These are phyloP conservation scores for Zanthoxylum bungeanum DNA, from an alignment of 345 rosid genomes.

Conservation along the genomic window DNA sequence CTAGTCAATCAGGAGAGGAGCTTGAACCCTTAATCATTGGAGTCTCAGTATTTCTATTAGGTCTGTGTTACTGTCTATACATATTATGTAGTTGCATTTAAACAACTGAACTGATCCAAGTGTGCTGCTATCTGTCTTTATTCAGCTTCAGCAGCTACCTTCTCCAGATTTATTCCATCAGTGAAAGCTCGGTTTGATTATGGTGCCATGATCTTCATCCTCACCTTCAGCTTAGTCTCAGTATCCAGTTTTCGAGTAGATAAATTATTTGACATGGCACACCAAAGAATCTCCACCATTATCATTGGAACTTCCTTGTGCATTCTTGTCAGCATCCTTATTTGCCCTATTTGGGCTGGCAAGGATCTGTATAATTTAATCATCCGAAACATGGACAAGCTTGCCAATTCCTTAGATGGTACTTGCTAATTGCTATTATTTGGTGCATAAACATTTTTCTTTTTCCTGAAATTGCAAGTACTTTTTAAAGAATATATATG, in stretches of 20 bases:
- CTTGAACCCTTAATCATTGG: constrained; percentile 36
- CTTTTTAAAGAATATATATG: too few relatives aligned
- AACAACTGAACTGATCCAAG: neutral
- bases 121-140: neutral
- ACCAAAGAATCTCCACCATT: constrained; percentile 36
- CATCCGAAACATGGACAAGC: constrained; percentile 35
- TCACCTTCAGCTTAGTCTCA: constrained; percentile 39
- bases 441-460: neutral
- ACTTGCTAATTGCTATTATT: neutral
- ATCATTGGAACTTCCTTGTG: constrained; percentile 37
- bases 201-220: constrained; percentile 45
- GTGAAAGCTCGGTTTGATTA: constrained; percentile 37
- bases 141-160: constrained; percentile 41
- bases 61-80: constrained; percentile 20
- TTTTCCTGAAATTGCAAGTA: too few relatives aligned
- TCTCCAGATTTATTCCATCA: constrained; percentile 37
- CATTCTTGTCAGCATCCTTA: constrained; percentile 27
- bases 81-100: neutral
- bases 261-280: constrained; percentile 29
- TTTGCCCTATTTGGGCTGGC: constrained; percentile 51
- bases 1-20: constrained; percentile 31
- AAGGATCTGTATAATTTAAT: constrained; percentile 24
- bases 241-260: constrained; percentile 39
- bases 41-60: constrained; percentile 40
- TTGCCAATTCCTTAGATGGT: constrained; percentile 42